These are phyloP conservation scores for Candida parachauliodes DNA, from an alignment of 805 yeast species.

Conservation along the genomic window DNA sequence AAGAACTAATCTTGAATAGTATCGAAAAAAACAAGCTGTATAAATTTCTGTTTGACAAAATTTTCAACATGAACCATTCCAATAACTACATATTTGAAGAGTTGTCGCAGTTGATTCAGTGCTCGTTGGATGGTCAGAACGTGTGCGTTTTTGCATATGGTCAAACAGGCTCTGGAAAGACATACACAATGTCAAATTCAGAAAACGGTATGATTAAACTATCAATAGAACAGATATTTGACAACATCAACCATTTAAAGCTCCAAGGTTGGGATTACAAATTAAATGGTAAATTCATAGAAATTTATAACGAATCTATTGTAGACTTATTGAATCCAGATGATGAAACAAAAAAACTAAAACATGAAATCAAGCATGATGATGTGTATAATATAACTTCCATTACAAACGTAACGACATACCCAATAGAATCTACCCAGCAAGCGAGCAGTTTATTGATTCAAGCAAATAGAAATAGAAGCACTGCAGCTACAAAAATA, in stretches of 20 bases:
- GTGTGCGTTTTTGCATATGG: conserved; percentile 97
- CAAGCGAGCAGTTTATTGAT: conserved; percentile 50
- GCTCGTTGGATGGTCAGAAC: conserved; percentile 78
- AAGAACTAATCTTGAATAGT: conserved; percentile 19
- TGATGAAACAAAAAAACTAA: conserved; percentile 16
- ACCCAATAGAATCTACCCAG: conserved; percentile 42
- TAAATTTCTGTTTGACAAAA: conserved; percentile 70
- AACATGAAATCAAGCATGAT: conserved; percentile 74
- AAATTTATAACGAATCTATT: conserved; percentile 82
- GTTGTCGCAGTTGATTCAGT: conserved; percentile 77
- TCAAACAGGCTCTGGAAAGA: conserved; percentile 94
- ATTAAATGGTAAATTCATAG: conserved; percentile 74
- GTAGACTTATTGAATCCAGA: conserved; percentile 55
- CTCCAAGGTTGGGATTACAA: conserved; percentile 61
- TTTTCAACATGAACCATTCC: conserved; percentile 52
- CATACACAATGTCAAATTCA: conserved; percentile 77
- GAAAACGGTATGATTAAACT: conserved; percentile 78
- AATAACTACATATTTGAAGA: conserved; percentile 77
- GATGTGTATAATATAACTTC: conserved; percentile 48
- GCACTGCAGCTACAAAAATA: conserved; percentile 77
- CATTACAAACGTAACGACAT: conserved; percentile 55
- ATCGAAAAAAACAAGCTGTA: conserved; percentile 11
- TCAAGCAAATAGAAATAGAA: conserved; percentile 57
- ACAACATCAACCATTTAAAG: conserved; percentile 44
- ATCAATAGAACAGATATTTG: conserved; percentile 68